Conservation (phyloP, 1,284 basidiomycete species). For the Rhodotorula sp. region DNA sequence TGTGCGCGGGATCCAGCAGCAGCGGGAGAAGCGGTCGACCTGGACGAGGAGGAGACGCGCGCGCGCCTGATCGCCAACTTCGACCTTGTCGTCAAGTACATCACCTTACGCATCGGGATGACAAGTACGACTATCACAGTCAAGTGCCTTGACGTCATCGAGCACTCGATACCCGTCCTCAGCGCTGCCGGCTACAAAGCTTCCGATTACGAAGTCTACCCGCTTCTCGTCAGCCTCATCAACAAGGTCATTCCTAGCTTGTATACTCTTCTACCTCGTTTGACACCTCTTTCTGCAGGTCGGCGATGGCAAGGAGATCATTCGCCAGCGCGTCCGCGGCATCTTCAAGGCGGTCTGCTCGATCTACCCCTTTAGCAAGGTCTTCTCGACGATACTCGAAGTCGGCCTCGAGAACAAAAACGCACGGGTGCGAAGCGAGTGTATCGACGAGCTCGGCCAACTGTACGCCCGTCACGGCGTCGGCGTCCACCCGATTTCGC, state of each 20-base stretch:
- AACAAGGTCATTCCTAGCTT: constrained; percentile 65
- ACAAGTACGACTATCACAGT: constrained; percentile 88
- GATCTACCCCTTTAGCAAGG: constrained; percentile 82
- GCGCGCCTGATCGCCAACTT: constrained; percentile 81
- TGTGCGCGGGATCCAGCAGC: constrained; percentile 59
- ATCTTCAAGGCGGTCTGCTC: constrained; percentile 54
- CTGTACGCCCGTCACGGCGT: constrained; percentile 80
- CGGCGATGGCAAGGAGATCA: constrained; percentile 54
- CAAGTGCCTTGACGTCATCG: constrained; percentile 84
- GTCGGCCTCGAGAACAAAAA: constrained; percentile 84
- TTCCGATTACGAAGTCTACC: constrained; percentile 79
- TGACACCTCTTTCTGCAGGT: constrained; percentile 47
- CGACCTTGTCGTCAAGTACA: constrained; percentile 91
- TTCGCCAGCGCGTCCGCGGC: constrained; percentile 51
- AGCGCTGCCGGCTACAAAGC: constrained; percentile 73
- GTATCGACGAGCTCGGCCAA: constrained; percentile 73
- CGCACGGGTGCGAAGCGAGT: constrained; percentile 81
- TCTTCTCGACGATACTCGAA: constrained; percentile 82
- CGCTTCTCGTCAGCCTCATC: constrained; percentile 86
- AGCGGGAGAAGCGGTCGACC: constrained; percentile 61
- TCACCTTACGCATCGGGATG: constrained; percentile 84
- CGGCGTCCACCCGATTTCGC: constrained; percentile 63
- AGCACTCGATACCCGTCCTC: constrained; percentile 71
- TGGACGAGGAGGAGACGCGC: constrained; percentile 59
- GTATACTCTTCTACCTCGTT: background rate